phyloP scores from a whole-genome alignment of 306 rosid genomes.

The Ormosia emarginata region DNA sequence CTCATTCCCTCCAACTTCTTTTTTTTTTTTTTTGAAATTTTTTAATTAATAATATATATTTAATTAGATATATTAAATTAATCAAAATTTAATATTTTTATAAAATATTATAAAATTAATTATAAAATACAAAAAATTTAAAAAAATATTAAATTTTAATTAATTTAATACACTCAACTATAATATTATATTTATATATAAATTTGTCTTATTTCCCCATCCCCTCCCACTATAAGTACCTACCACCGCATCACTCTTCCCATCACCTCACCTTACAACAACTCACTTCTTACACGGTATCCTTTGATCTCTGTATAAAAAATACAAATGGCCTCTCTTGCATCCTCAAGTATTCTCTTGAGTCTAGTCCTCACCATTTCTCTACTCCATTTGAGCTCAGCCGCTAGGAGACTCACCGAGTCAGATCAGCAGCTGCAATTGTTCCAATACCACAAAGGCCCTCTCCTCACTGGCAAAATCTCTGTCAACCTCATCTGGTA shows the following conservation, averaged over 20 bases:
- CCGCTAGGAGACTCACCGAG: slow-evolving; percentile 13
- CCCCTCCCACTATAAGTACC: slow-evolving; percentile 4
- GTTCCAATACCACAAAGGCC: slow-evolving; percentile 39
- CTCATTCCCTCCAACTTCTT: too few relatives aligned
- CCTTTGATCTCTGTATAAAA: neutral
- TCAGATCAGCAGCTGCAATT: slow-evolving; percentile 6
- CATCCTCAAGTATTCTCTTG: neutral
- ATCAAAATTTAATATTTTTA: too few relatives aligned
- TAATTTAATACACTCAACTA: too few relatives aligned
- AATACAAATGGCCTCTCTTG: neutral
- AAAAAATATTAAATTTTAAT: too few relatives aligned
- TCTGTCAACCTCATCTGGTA: too few relatives aligned
- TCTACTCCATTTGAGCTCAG: slow-evolving; percentile 18
- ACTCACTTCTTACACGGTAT: neutral
- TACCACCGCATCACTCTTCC: neutral
- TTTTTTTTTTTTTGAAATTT: too few relatives aligned
- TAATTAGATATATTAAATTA: too few relatives aligned
- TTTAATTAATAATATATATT: too few relatives aligned
- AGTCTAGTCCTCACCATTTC: slow-evolving; percentile 18
- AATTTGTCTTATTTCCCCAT: too few relatives aligned
- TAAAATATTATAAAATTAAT: too few relatives aligned
- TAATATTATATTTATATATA: too few relatives aligned
- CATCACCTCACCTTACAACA: neutral
- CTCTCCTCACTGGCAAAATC: slow-evolving; percentile 40
- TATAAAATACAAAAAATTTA: too few relatives aligned